Percentiles rank a stretch among this genome's conserved stretches.
These are phyloP conservation scores for Babesia bigemina DNA, from an alignment of 169 alveolate species.

Conservation along the genomic window DNA sequence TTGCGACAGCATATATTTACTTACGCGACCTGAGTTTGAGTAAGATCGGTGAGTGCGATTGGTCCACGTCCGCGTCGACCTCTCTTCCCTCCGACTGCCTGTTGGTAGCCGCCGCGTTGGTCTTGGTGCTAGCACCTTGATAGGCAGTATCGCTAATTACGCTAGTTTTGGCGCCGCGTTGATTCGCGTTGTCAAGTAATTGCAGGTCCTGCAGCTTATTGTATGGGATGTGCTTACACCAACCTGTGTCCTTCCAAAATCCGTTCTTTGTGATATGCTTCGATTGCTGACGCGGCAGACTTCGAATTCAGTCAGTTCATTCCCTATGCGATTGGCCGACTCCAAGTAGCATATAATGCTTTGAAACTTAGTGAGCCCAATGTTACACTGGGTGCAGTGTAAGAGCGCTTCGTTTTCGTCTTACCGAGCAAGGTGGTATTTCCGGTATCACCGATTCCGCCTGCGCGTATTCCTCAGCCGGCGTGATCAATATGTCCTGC, in stretches of 20 bases:
- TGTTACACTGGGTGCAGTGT: slow-evolving; percentile 34
- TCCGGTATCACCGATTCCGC: slow-evolving; percentile 35
- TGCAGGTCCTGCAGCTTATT: too few species aligned
- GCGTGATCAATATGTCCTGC: slow-evolving; percentile 42
- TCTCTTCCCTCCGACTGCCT: background rate
- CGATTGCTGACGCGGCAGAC: background rate
- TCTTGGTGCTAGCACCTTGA: too few species aligned
- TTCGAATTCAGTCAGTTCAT: slow-evolving; percentile 52
- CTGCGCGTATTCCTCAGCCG: slow-evolving; percentile 8
- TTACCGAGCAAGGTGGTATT: slow-evolving; percentile 43
- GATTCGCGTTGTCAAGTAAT: too few species aligned
- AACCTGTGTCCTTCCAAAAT: background rate
- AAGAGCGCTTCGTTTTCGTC: background rate
- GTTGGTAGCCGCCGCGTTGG: background rate
- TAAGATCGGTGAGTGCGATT: background rate
- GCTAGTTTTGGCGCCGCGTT: background rate
- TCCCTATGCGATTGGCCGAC: slow-evolving; percentile 60
- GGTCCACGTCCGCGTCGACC: background rate
- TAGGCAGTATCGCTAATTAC: background rate
- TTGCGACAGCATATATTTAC: background rate
- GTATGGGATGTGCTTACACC: background rate
- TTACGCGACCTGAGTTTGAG: slow-evolving; percentile 55
- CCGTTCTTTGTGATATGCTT: background rate
- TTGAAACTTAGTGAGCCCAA: slow-evolving; percentile 56
- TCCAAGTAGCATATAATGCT: slow-evolving; percentile 49